These are phyloP conservation scores for Medicago arabica DNA, from an alignment of 306 rosid species.

Conservation along the genomic window DNA sequence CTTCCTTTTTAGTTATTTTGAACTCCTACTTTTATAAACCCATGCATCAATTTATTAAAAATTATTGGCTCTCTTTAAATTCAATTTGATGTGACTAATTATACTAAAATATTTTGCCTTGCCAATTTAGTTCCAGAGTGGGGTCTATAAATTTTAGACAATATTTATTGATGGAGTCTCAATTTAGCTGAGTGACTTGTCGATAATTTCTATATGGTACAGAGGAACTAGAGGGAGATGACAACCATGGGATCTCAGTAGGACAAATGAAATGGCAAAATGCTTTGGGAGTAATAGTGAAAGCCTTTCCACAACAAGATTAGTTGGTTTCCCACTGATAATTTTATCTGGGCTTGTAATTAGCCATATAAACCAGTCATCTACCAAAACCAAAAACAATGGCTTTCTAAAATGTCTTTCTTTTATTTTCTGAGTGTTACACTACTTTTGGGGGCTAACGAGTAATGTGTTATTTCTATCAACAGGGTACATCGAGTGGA, in stretches of 20 bases:
- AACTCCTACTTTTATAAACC: not conserved
- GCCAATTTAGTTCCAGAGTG: not conserved
- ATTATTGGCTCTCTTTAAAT: not conserved
- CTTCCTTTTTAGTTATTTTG: not conserved
- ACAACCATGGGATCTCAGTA: not conserved
- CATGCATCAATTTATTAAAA: not conserved
- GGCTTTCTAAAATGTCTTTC: not conserved
- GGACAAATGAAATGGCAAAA: not conserved
- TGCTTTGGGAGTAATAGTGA: not conserved
- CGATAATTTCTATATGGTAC: not conserved
- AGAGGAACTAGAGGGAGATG: not conserved
- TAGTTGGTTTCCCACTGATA: not conserved
- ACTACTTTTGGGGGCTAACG: slow-evolving; percentile 30
- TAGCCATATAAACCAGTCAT: not conserved
- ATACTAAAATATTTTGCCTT: not conserved
- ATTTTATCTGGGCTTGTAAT: slow-evolving; percentile 1
- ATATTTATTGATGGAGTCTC: not conserved
- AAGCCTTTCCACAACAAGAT: not conserved
- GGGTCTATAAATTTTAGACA: not conserved
- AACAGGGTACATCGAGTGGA: slow-evolving; percentile 47
- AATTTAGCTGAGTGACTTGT: not conserved
- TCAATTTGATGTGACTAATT: not conserved
- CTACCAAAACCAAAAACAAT: not conserved
- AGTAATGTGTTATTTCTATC: slow-evolving; percentile 41
- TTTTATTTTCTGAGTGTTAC: slow-evolving; percentile 7